Conservation (phyloP, 2,329 filamentous ascomycete genomes). For the Paradendryphiella salina region DNA sequence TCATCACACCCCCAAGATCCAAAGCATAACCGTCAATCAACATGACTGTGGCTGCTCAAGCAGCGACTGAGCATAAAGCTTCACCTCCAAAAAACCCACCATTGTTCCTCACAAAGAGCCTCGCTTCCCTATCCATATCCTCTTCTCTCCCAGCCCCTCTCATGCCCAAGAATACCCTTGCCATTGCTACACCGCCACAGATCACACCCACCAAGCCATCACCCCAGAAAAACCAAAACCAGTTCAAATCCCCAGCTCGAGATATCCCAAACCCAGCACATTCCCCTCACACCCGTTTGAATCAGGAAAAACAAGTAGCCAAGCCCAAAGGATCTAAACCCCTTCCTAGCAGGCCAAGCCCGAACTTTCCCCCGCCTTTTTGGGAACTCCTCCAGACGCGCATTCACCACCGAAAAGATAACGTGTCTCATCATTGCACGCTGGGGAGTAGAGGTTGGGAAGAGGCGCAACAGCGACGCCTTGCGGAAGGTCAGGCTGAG, state of each 20-base stretch:
- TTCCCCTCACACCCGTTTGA: neutral
- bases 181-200: neutral
- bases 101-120: neutral
- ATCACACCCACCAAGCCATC: neutral
- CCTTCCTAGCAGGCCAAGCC: neutral
- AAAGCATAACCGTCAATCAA: neutral
- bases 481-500: neutral
- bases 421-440: neutral
- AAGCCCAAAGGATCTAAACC: no score
- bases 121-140: neutral
- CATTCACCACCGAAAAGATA: conserved; percentile 6
- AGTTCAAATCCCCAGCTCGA: no score
- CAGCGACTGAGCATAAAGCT: neutral
- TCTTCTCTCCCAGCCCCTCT: neutral
- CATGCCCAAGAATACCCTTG: no score
- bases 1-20: neutral
- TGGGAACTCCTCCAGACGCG: neutral
- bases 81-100: neutral
- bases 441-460: conserved; percentile 1
- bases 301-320: no score
- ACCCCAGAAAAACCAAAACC: no score
- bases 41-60: neutral
- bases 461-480: neutral
- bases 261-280: neutral
- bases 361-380: no score